These are phyloP conservation scores for Emericellopsis cladophorae DNA, from an alignment of 2,329 filamentous ascomycete genomes.

Conservation along the genomic window DNA sequence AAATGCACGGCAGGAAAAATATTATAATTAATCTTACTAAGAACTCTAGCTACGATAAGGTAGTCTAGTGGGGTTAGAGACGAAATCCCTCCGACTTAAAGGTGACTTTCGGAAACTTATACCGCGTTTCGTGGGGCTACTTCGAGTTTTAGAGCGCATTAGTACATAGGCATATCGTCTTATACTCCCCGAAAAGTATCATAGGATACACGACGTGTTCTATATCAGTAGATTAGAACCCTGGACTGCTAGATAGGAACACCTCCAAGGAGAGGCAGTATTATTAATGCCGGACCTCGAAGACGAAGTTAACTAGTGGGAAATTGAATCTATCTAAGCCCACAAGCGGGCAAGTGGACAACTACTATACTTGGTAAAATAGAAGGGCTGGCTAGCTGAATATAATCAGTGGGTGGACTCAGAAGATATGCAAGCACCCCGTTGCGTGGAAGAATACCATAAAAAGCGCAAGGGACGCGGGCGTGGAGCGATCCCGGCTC, in stretches of 20 bases:
- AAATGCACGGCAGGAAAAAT: not conserved
- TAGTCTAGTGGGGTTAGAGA: too few relatives aligned
- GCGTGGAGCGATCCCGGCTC: too few relatives aligned
- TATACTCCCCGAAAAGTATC: not conserved
- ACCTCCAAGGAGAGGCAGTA: conserved; percentile 2
- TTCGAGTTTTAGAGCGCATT: too few relatives aligned
- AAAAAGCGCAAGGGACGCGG: too few relatives aligned
- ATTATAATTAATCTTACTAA: not conserved
- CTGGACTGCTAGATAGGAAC: not conserved
- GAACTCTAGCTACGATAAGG: not conserved
- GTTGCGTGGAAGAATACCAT: too few relatives aligned
- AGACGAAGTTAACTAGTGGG: conserved; percentile 1
- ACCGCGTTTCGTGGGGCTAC: too few relatives aligned
- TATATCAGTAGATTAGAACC: not conserved
- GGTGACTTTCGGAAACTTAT: not conserved
- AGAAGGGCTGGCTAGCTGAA: too few relatives aligned
- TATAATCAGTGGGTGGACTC: too few relatives aligned
- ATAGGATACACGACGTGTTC: not conserved
- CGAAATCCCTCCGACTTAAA: too few relatives aligned
- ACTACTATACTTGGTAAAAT: too few relatives aligned
- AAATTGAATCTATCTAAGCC: conserved; percentile 1
- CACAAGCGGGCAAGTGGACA: too few relatives aligned
- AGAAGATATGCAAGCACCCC: too few relatives aligned
- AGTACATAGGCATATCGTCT: not conserved
- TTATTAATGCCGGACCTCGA: not conserved